Evolutionary conservation across 108 stramenopile genomes (phyloP).

Genomic region (Nitzschia sp.): DNA sequence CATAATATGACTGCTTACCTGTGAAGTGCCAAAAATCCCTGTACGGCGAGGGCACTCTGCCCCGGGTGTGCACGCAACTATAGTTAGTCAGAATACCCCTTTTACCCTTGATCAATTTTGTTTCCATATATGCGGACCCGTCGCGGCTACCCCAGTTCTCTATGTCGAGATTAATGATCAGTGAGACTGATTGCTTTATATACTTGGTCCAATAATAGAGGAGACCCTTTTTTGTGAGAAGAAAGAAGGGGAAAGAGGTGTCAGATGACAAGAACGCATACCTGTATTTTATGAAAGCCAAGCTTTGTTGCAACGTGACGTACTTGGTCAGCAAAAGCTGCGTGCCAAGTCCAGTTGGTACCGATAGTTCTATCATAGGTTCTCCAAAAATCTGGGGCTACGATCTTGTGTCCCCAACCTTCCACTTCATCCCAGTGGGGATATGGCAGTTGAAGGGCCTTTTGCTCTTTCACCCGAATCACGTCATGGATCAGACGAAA

Average conservation of each 20-base stretch:
- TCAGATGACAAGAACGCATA: not conserved
- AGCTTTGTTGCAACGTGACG: constrained; percentile 42
- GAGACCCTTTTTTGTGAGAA: too few relatives aligned
- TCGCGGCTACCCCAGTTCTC: constrained; percentile 26
- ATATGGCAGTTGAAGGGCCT: constrained; percentile 12
- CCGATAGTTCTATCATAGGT: not conserved
- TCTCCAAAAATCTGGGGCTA: constrained; percentile 21
- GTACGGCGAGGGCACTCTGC: constrained; percentile 21
- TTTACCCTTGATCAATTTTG: not conserved
- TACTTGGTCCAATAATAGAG: constrained; percentile 45
- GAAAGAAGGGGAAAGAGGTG: not conserved
- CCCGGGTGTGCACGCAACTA: not conserved
- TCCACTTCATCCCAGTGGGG: constrained; percentile 31
- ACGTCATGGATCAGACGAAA: constrained; percentile 27
- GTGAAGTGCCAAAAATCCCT: constrained; percentile 43
- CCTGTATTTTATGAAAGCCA: constrained; percentile 7
- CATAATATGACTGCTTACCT: too few relatives aligned
- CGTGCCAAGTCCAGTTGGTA: constrained; percentile 45
- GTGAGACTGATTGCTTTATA: constrained; percentile 21
- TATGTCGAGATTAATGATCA: constrained; percentile 25
- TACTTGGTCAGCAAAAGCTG: constrained; percentile 53
- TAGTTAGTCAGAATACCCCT: not conserved
- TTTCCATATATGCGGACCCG: constrained; percentile 2
- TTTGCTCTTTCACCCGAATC: constrained; percentile 23
- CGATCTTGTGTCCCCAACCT: constrained; percentile 36